A percentile compares a stretch with the other conserved stretches of the same genome.
phyloP scores from a whole-genome alignment of 495 filamentous ascomycete species.

The Evernia prunastri region DNA sequence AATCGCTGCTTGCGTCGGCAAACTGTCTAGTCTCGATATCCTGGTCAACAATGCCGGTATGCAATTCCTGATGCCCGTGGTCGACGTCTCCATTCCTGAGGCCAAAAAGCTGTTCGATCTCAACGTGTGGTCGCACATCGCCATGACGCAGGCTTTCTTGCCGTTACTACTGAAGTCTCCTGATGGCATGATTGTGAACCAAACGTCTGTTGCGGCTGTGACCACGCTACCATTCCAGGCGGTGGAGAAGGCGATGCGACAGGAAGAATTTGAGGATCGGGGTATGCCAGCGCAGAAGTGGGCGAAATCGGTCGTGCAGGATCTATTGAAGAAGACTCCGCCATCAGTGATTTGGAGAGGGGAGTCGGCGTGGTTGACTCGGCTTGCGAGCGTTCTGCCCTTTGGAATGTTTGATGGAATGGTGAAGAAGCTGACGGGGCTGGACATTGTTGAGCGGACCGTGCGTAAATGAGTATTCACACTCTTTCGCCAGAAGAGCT shows the following conservation, averaged over 20 bases:
- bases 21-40: conserved; percentile 31
- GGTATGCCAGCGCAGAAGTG: not conserved
- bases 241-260: not conserved
- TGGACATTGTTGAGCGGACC: no score
- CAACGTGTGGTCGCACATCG: conserved; percentile 55
- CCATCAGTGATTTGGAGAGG: not conserved
- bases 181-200: conserved; percentile 50
- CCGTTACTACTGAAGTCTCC: conserved; percentile 46
- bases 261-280: not conserved
- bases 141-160: conserved; percentile 49
- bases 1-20: conserved; percentile 42
- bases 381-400: not conserved
- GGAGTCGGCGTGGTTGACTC: not conserved
- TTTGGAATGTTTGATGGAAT: not conserved
- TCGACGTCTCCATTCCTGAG: conserved; percentile 46
- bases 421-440: not conserved
- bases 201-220: not conserved
- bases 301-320: not conserved
- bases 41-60: conserved; percentile 63
- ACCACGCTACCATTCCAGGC: not conserved
- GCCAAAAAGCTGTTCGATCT: conserved; percentile 53
- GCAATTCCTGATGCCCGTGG: conserved; percentile 44
- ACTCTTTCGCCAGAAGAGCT: no score
- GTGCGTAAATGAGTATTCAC: no score
- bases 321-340: not conserved